Evolutionary conservation across 176 grass and related monocot genomes (phyloP).

Genomic region (Oryza rufipogon): DNA sequence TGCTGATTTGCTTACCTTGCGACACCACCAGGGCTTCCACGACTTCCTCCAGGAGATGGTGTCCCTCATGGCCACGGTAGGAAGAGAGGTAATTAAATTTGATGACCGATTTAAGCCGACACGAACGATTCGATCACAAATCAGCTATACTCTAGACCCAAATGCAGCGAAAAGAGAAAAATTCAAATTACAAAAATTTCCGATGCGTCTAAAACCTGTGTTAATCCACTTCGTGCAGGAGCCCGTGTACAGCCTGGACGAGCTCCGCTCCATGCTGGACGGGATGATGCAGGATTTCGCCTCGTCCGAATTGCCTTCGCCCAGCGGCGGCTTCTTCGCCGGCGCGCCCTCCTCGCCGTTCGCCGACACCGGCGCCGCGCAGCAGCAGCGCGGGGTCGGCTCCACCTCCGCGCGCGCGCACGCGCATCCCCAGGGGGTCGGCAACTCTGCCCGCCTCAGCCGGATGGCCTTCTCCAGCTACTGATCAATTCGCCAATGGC

Average conservation of each 20-base stretch:
- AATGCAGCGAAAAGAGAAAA: too few relatives aligned
- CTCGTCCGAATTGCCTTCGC: neutral
- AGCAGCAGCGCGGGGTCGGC: neutral
- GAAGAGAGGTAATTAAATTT: constrained; percentile 54
- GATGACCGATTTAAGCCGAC: too few relatives aligned
- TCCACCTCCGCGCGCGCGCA: neutral
- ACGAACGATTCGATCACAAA: too few relatives aligned
- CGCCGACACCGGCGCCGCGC: neutral
- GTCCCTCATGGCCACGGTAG: constrained; percentile 75
- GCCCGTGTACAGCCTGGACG: constrained; percentile 55
- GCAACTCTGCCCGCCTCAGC: constrained; percentile 38
- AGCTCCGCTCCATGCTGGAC: constrained; percentile 71
- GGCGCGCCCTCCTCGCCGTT: neutral
- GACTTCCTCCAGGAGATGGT: constrained; percentile 92
- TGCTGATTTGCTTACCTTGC: neutral
- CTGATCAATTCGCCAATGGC: neutral
- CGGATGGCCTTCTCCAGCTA: constrained; percentile 39
- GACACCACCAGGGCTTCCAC: constrained; percentile 64
- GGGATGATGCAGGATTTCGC: constrained; percentile 65
- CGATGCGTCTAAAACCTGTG: too few relatives aligned
- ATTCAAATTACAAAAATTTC: too few relatives aligned
- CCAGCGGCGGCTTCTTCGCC: constrained; percentile 28
- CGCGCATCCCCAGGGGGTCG: constrained; percentile 28
- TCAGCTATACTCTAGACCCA: too few relatives aligned
- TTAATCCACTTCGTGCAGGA: constrained; percentile 36